Evolutionary conservation across 176 grass and related monocot genomes (phyloP), one percentile per base, ranked within the genome.

Genomic region (Thalia dealbata): DNA sequence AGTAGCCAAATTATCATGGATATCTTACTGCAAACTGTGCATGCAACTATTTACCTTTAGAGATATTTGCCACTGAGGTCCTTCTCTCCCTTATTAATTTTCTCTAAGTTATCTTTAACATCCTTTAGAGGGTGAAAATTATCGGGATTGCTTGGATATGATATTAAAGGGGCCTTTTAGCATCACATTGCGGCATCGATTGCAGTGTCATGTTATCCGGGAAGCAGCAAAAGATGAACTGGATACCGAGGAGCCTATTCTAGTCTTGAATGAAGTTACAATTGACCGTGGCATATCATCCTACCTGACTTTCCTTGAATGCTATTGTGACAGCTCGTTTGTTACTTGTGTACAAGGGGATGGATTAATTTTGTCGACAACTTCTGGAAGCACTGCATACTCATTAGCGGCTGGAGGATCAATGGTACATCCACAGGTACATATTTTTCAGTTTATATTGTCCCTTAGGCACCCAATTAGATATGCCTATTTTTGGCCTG

Each of bases 401-500:
- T 99, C 95, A 6, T 67, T 99, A 65, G 95, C 95, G 67, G 95
- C 95, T 15, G 95, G 95, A 79, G 90, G 90, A 45, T 99, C 95
- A 63, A 99, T 99, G 95, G 95, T 99, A 70, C 95, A 99, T 82
- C 95, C 95, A 18, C 95, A 99, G 90, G 95, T 84, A 83, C 50
- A 43, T 68, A 19, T 44, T 42, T 68, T 22, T 44, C 65, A 44
- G 64, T 43, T 43, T 67, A 18, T 27, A 43, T 43, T 42, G n/a
- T 42, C 30, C 18, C 25, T 43, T 8, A n/a, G n/a, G n/a, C n/a
- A n/a, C 3, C 1, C 4, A 38, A 38, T 38, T 38, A 48, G 45
- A 48, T 48, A 48, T 48, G 11, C 64, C 3, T 67, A 18, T 38
- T 7, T 42, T 67, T 41, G 14, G 14, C 29, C 14, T 42, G 14